phyloP scores from a whole-genome alignment of 2,329 filamentous ascomycete genomes.

The Aureobasidium sp. region DNA sequence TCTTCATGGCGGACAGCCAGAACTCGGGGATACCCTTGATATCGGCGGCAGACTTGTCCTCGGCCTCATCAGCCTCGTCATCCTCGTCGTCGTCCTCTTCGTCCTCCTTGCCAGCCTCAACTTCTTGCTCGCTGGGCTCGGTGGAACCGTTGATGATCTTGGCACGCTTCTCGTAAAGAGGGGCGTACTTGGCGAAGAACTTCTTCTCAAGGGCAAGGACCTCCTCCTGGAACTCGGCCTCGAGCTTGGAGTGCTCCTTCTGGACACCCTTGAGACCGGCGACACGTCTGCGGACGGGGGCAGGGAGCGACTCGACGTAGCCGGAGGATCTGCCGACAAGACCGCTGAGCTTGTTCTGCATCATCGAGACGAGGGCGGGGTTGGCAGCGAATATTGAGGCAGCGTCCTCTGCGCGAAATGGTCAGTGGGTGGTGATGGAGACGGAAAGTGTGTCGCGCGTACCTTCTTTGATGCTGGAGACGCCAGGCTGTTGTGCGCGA shows the following conservation, averaged over 20 bases:
- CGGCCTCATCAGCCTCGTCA: conserved; percentile 51
- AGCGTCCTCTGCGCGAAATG: conserved; percentile 63
- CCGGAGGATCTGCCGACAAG: conserved; percentile 93
- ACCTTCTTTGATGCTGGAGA: conserved; percentile 98
- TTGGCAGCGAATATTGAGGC: conserved; percentile 94
- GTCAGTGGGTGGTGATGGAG: conserved; percentile 14
- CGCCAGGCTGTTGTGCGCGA: conserved; percentile 88
- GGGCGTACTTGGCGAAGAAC: conserved; percentile 98
- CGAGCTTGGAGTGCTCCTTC: conserved; percentile 96
- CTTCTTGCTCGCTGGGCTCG: conserved; percentile 81
- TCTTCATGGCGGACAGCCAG: conserved; percentile 99
- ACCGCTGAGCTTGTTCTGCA: conserved; percentile 88
- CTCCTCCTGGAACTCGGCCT: conserved; percentile 97
- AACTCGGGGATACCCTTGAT: conserved; percentile 91
- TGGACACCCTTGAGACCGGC: conserved; percentile 95
- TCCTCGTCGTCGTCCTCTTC: conserved; percentile 51
- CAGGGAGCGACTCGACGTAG: conserved; percentile 92
- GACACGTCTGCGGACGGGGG: conserved; percentile 83
- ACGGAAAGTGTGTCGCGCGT: conserved; percentile 31
- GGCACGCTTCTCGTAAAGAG: conserved; percentile 90
- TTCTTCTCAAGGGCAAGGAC: conserved; percentile 98
- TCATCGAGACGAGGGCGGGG: conserved; percentile 90
- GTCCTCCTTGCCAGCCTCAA: conserved; percentile 76
- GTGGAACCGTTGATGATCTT: conserved; percentile 79
- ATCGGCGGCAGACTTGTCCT: conserved; percentile 44